Conservation (phyloP, 345 rosid species). For the Eucalyptus sp. region DNA sequence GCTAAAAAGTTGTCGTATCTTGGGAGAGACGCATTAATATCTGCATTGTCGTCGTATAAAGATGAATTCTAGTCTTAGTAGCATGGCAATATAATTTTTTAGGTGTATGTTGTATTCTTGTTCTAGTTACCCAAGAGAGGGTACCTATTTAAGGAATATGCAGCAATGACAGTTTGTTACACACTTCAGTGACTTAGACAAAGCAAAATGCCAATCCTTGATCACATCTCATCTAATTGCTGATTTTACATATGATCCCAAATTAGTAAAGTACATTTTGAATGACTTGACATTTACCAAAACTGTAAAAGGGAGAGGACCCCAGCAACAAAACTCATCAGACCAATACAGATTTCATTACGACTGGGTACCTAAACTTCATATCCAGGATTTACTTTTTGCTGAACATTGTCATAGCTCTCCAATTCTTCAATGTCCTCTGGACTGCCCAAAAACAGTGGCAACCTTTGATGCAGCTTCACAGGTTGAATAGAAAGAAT, state of each 20-base stretch:
- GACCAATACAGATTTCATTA: background rate
- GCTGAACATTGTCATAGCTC: conserved; percentile 80
- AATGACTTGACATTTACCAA: background rate
- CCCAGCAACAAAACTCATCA: background rate
- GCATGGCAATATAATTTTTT: background rate
- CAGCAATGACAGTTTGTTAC: background rate
- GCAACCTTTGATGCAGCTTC: conserved; percentile 82
- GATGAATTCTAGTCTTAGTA: background rate
- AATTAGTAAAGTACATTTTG: background rate
- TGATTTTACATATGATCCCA: background rate
- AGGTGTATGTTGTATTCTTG: background rate
- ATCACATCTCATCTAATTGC: background rate
- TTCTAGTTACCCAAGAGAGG: background rate
- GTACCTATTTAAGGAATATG: background rate
- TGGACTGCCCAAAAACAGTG: conserved; percentile 71
- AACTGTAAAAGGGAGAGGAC: background rate
- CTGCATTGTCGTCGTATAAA: background rate
- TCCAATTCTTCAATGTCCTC: conserved; percentile 77
- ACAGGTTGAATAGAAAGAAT: conserved; percentile 78
- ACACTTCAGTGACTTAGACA: background rate
- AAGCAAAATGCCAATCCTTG: background rate
- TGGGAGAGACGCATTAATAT: background rate
- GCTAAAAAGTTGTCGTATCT: background rate
- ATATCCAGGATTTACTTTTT: conserved; percentile 89
- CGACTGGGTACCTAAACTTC: conserved; percentile 35